Base-by-base conservation (phyloP, 2,329 filamentous ascomycete genomes). In the Botrytis pseudocinerea region DNA sequence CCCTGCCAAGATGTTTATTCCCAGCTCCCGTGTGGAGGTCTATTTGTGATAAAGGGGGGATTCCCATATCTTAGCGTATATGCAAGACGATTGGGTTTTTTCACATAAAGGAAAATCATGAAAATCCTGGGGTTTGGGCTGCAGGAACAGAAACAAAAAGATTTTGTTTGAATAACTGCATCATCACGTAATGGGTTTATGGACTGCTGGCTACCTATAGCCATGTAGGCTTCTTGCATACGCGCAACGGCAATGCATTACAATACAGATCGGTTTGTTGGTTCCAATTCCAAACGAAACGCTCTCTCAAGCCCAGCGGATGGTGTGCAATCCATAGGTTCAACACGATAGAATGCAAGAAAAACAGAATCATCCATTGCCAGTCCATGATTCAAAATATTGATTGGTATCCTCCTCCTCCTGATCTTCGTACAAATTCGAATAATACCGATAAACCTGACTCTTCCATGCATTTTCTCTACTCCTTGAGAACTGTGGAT, bases 81-180 rank as follows among this genome's bases (percentile, higher is more conserved):
- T 68, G 64, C 64, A n/a, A 38, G 46, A 57, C 64, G 64, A 68
- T 68, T 68, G 64, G 64, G 46, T 42, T 68, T 57, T 68, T 54
- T 40, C 16, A 28, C 20, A 66, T 40, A 25, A 14, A 38, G 44
- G 32, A 25, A 38, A 51, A 10, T 51, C 32, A 42, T 42, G 25
- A 54, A 42, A 18, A 54, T 42, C 35, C 64, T 57, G 35, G 48
- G 48, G 46, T 68, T 42, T 22, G 48, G 35, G 20, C 32, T 66
- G 63, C 46, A 66, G 63, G 44, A 51, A 48, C 44, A 51, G 63
- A 46, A 65, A 48, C 18, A 38, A 20, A 64, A 65, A 65, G 35
- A 46, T 51, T 66, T 66, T 14, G 64, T 51, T 38, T 38, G 42
- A 7, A 35, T 48, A 32, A 25, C 28, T 38, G 62, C 42, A 65